Conservation (phyloP, 2,329 filamentous ascomycete genomes). For the Graphilbum fragrans region DNA sequence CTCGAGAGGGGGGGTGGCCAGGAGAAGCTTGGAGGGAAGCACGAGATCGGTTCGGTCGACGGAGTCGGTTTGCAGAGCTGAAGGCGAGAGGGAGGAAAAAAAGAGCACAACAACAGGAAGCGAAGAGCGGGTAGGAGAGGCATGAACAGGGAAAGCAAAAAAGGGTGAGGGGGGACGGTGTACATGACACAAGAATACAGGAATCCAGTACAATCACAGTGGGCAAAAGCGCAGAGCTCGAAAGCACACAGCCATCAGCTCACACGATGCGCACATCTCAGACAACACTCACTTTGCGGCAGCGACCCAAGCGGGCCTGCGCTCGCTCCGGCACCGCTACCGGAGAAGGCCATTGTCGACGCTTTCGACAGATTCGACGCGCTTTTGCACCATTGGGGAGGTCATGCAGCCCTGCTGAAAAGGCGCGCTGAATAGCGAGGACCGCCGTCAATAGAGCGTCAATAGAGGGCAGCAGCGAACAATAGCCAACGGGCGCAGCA, state of each 20-base stretch:
- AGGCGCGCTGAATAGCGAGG: background rate
- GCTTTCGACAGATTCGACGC: slow-evolving; percentile 2
- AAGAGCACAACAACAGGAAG: background rate
- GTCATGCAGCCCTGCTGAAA: background rate
- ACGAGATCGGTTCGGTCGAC: background rate
- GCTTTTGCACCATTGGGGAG: slow-evolving; percentile 4
- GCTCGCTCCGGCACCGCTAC: slow-evolving; percentile 1
- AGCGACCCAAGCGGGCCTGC: background rate
- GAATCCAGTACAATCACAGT: too few species aligned
- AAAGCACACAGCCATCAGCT: background rate
- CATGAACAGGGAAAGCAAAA: background rate
- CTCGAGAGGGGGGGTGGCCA: background rate
- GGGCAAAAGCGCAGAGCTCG: too few species aligned
- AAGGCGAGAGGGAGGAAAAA: background rate
- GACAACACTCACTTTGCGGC: slow-evolving; percentile 1
- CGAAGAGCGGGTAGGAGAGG: too few species aligned
- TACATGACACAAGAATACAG: too few species aligned
- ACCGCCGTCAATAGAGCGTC: background rate
- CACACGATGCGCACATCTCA: background rate
- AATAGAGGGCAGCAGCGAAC: background rate
- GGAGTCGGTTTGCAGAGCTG: background rate
- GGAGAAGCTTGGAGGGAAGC: background rate
- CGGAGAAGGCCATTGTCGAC: slow-evolving; percentile 4
- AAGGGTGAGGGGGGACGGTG: too few species aligned
- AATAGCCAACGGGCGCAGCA: background rate